Evolutionary conservation across 345 rosid genomes (phyloP), one percentile per base, ranked within the genome.

Genomic region (Brassica cretica): DNA sequence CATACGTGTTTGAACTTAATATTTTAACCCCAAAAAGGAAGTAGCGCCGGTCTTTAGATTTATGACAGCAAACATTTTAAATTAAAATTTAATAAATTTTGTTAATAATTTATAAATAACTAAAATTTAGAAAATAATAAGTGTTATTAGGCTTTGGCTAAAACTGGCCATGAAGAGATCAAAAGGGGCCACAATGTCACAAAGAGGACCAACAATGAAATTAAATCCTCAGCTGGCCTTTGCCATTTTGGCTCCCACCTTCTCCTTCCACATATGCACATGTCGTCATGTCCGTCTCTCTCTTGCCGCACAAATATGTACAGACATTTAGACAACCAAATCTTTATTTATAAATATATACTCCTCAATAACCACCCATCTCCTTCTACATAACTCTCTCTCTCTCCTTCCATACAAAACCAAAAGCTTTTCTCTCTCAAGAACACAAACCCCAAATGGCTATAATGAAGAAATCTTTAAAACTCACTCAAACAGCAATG

Each of bases 171-270:
- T 51, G 56, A n/a, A 51, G 15, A 51, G 80, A 76, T 71, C 80
- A 68, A 5, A 35, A 35, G 80, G 94, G 91, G 70, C 92, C 90
- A 80, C 75, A 32, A 49, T 90, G 89, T 81, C 88, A 82, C 69
- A 68, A 71, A 85, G 84, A 84, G 85, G 85, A 67, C 79, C 82
- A 86, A 83, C 93, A 88, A 9, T 32, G 65, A 72, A 68, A 61
- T 72, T 81, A 37, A 75, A 66, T 70, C 68, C 71, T 76, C 70
- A 63, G 79, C 83, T 80, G 83, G 79, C 68, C 70, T 80, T 78
- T 77, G 81, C 76, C 68, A 80, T 75, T 14, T 78, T 78, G 87
- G 90, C 84, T 81, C 90, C 91, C 88, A 85, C 85, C 85, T 66
- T 81, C 84, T 77, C 82, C 74, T 82, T 60, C 60, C 82, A 46